These are phyloP conservation scores for Pseudocercospora fijiensis DNA, from an alignment of 2,329 filamentous ascomycete species.

Conservation along the genomic window DNA sequence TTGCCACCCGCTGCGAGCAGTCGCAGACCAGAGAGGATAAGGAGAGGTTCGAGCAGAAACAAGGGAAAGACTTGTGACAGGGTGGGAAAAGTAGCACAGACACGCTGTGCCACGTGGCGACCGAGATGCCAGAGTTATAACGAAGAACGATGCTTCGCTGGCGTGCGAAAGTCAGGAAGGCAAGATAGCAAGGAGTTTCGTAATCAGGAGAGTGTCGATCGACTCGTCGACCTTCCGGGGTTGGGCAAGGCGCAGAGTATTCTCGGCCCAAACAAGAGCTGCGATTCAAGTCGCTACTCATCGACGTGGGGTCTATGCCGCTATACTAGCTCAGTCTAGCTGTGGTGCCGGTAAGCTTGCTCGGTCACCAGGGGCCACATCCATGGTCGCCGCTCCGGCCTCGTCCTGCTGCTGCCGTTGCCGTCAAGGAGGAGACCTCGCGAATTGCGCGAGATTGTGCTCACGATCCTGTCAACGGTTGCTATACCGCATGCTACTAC, in stretches of 20 bases:
- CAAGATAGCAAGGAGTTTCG: not conserved
- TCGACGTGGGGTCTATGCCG: slow-evolving; percentile 7
- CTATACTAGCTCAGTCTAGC: slow-evolving; percentile 1
- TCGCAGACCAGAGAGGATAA: not conserved
- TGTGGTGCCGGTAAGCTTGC: slow-evolving; percentile 5
- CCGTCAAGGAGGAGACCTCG: slow-evolving; percentile 6
- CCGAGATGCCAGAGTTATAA: not conserved
- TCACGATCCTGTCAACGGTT: slow-evolving; percentile 1
- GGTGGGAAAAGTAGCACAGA: not conserved
- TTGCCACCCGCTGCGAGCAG: not conserved
- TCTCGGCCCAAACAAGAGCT: slow-evolving; percentile 5
- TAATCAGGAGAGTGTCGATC: slow-evolving; percentile 9
- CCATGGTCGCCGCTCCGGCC: slow-evolving; percentile 6
- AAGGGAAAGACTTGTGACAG: not conserved
- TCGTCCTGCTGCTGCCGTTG: not conserved
- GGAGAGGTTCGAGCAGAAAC: not conserved
- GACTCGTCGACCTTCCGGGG: slow-evolving; percentile 8
- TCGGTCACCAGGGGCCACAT: not conserved
- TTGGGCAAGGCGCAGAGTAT: slow-evolving; percentile 1
- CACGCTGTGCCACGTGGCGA: slow-evolving; percentile 8
- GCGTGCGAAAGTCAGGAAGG: not conserved
- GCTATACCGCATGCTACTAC: not conserved
- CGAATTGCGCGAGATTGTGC: slow-evolving; percentile 1
- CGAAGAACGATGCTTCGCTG: not conserved
- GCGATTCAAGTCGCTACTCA: not conserved